These are phyloP conservation scores for Aspergillus haitiensis DNA, from an alignment of 495 filamentous ascomycete species.

Conservation along the genomic window DNA sequence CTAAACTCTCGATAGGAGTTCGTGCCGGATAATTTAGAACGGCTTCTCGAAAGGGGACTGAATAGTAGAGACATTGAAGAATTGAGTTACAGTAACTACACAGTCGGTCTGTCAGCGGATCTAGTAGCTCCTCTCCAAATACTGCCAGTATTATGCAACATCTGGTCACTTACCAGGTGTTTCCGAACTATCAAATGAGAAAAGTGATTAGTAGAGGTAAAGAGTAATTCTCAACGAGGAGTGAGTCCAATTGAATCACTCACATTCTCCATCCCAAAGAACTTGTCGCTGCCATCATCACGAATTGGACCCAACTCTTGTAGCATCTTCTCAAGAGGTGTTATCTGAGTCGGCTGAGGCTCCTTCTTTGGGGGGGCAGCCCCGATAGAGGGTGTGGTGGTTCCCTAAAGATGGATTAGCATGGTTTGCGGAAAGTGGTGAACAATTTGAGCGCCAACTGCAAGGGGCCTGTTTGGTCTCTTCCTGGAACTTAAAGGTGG, in stretches of 20 bases:
- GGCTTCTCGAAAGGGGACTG: conserved; percentile 89
- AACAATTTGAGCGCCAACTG: not conserved
- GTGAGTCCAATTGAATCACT: conserved; percentile 33
- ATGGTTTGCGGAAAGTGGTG: not conserved
- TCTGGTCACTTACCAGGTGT: conserved; percentile 78
- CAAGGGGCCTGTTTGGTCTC: not conserved
- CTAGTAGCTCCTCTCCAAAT: not conserved
- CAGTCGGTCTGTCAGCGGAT: conserved; percentile 10
- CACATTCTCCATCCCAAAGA: conserved; percentile 98
- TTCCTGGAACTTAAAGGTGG: not conserved
- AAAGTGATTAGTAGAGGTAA: too few relatives aligned
- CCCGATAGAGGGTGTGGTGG: conserved; percentile 44
- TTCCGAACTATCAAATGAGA: conserved; percentile 69
- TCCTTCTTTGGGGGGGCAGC: conserved; percentile 67
- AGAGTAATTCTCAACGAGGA: not conserved
- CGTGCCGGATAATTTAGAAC: conserved; percentile 86
- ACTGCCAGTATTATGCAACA: not conserved
- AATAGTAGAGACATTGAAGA: conserved; percentile 94
- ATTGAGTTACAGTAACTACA: conserved; percentile 95
- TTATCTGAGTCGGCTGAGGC: conserved; percentile 62
- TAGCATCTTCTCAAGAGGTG: conserved; percentile 80
- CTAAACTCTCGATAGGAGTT: conserved; percentile 56
- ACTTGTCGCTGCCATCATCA: conserved; percentile 92
- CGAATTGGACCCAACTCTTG: conserved; percentile 75
- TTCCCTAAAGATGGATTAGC: conserved; percentile 34